Evolutionary conservation across 108 stramenopile species (phyloP).

Genomic region (Cylindrotheca fusiformis): DNA sequence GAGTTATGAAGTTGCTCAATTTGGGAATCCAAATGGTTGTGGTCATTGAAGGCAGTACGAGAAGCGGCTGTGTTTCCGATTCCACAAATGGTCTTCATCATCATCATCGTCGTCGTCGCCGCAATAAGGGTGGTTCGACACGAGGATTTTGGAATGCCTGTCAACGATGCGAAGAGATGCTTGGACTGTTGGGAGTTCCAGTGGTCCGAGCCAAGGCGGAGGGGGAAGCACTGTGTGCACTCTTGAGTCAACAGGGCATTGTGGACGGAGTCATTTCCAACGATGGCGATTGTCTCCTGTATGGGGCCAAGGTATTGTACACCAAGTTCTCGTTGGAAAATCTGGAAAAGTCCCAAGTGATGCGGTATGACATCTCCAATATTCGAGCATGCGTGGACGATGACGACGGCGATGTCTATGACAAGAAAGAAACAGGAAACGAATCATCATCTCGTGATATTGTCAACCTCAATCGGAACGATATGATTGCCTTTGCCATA

Average conservation of each 20-base stretch:
- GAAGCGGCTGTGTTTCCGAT: not conserved
- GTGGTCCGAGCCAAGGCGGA: slow-evolving; percentile 91
- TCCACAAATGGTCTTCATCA: slow-evolving; percentile 10
- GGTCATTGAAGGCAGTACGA: slow-evolving; percentile 90
- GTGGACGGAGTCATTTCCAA: slow-evolving; percentile 96
- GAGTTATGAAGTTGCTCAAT: slow-evolving; percentile 84
- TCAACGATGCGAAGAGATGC: slow-evolving; percentile 58
- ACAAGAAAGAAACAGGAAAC: not conserved
- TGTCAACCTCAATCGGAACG: slow-evolving; percentile 49
- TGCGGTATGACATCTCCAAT: slow-evolving; percentile 57
- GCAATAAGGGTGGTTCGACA: slow-evolving; percentile 41
- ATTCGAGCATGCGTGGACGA: slow-evolving; percentile 29
- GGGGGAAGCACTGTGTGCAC: slow-evolving; percentile 94
- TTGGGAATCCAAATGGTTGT: slow-evolving; percentile 88
- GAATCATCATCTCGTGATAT: slow-evolving; percentile 6
- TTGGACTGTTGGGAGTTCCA: slow-evolving; percentile 80
- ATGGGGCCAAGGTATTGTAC: slow-evolving; percentile 88
- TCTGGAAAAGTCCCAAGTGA: slow-evolving; percentile 51
- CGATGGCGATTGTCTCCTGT: slow-evolving; percentile 94
- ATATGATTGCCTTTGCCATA: slow-evolving; percentile 76
- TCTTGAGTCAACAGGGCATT: slow-evolving; percentile 69
- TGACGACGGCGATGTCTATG: slow-evolving; percentile 22
- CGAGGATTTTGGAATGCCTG: slow-evolving; percentile 75
- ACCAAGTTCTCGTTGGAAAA: slow-evolving; percentile 88
- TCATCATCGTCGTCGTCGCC: slow-evolving; percentile 45